Base-by-base conservation (phyloP, 2,329 filamentous ascomycete species). In the Neonectria neomacrospora region DNA sequence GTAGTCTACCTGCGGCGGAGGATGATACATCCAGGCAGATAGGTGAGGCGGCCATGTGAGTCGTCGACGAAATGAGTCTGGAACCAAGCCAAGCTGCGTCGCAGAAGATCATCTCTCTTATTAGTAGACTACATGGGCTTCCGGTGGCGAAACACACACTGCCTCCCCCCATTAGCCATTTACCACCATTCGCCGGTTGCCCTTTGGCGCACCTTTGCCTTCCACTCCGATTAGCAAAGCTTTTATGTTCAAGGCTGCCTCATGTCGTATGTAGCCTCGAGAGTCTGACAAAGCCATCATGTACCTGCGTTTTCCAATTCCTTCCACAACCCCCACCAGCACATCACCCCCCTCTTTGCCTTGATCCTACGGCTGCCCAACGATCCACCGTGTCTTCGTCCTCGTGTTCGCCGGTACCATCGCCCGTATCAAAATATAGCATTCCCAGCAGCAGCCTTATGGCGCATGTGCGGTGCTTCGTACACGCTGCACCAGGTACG, bases 261-360 rank as follows among this genome's bases (percentile, higher is more conserved):
- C 28, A 32, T n/a, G 52, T 26, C 23, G 34, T 18, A 34, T 28
- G 34, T 18, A 34, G 47, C 28, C 26, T 30, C 23, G 32, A 26
- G 22, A 34, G 37, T 39, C 42, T 45, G 32, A 41, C 16, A 42
- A 42, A 55, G 44, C 28, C 28, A 37, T 53, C 48, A 30, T 26
- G 59, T 62, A 56, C 45, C 59, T 57, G 59, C 59, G 53, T 62
- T 62, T 62, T 61, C 53, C 58, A 56, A 51, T 37, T 52, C 23
- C 51, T 55, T 50, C 44, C 7, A 16, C 37, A 6, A 41, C 18
- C 52, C 30, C 26, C 58, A 37, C 51, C 56, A 37, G n/a, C 30
- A 50, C 14, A 37, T 14, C 20, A 28, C 41, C 48, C 23, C 39
- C 34, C 39, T 14, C 39, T n/a, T n/a, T 34, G 3, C 28, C 28